phyloP scores from a whole-genome alignment of 2,329 filamentous ascomycete genomes.

The Plenodomus biglobosus region DNA sequence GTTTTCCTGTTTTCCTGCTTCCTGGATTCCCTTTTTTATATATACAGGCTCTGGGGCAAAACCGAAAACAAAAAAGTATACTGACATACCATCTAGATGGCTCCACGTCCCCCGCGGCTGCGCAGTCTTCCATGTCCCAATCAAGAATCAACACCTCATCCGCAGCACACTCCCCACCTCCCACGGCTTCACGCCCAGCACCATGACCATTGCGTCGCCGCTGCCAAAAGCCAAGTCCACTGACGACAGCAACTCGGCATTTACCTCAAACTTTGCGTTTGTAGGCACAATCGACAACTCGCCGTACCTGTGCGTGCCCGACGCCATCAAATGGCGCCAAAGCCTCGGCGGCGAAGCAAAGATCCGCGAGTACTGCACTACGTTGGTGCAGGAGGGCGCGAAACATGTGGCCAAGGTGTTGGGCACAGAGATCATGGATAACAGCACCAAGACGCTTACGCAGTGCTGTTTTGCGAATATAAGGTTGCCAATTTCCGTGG shows the following conservation, averaged over 20 bases:
- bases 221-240: constrained; percentile 36
- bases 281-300: constrained; percentile 73
- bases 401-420: constrained; percentile 62
- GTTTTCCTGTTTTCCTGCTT: not conserved
- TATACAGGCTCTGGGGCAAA: not conserved
- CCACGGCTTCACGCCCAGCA: constrained; percentile 67
- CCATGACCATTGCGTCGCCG: constrained; percentile 36
- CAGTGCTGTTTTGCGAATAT: constrained; percentile 74
- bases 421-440: constrained; percentile 72
- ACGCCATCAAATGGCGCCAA: constrained; percentile 70
- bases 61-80: not conserved
- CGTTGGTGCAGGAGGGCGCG: constrained; percentile 66
- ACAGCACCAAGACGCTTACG: constrained; percentile 61
- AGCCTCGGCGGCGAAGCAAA: constrained; percentile 72
- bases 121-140: constrained; percentile 77
- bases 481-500: constrained; percentile 63
- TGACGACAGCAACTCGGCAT: constrained; percentile 56
- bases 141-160: constrained; percentile 74
- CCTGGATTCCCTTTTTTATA: not conserved
- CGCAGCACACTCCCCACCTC: constrained; percentile 76
- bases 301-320: constrained; percentile 70
- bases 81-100: constrained; percentile 60
- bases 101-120: constrained; percentile 77
- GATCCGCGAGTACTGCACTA: constrained; percentile 65
- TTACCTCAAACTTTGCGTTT: constrained; percentile 73